Base-by-base conservation (phyloP, 345 rosid species). In the Aurinia saxatilis region DNA sequence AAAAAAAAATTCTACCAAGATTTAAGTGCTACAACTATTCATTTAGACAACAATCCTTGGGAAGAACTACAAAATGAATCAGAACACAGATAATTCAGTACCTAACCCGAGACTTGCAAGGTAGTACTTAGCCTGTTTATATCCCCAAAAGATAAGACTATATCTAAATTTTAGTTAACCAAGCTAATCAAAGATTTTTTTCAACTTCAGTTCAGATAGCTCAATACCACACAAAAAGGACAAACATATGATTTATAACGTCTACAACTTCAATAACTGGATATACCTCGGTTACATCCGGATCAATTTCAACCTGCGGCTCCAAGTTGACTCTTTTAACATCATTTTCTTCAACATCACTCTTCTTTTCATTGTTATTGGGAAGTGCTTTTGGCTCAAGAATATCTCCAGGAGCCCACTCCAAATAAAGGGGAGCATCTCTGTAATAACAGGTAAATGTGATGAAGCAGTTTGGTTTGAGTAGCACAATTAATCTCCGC, bases 341-440 rank as follows among this genome's bases (percentile, higher is more conserved):
- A 65, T 81, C 87, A 60, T 70, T 75, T 60, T 79, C 84, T 27
- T 78, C 90, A 63, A 72, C 82, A 62, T 72, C 83, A 74, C 52
- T 65, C 19, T 49, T 70, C 55, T 67, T 72, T 52, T 72, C 78
- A 47, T 39, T 69, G 55, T 66, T 69, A 56, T 75, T 72, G 12
- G 78, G 78, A 27, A 70, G 52, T 35, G 73, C 12, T 50, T 48
- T 77, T 52, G 73, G 77, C 70, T 50, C 66, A 39, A 93, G 86
- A 72, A 93, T 74, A 80, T 90, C 56, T 18, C 45, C 71, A 35
- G 99, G 95, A 75, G 97, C 96, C 99, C 97, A 90, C 76, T 93
- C 99, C 81, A 90, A 74, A 76, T 87, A 90, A 63, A 93, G 64
- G 14, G 97, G 96, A 54, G 73, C 90, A 84, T 85, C 95, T 87